These are phyloP conservation scores for Macrophomina phaseolina DNA, from an alignment of 2,329 filamentous ascomycete species.

Conservation along the genomic window DNA sequence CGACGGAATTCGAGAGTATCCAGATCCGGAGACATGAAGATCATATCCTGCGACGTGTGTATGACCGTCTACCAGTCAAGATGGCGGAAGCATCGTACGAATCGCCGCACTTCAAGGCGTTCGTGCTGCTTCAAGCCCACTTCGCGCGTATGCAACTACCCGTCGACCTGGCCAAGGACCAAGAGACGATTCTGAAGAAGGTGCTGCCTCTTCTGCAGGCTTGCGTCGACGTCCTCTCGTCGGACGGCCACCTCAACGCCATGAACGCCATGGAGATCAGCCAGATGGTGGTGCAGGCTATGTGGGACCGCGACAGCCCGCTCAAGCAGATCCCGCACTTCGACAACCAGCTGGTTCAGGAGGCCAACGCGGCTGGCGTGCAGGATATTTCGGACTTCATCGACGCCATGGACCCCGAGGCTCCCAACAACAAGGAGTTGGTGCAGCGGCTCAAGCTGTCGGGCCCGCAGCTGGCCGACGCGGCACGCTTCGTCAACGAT, in stretches of 20 bases:
- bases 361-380: slow-evolving; percentile 79
- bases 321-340: slow-evolving; percentile 99
- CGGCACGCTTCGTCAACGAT: slow-evolving; percentile 93
- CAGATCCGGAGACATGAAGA: slow-evolving; percentile 95
- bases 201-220: slow-evolving; percentile 87
- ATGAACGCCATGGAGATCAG: slow-evolving; percentile 99
- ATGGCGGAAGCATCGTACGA: slow-evolving; percentile 86
- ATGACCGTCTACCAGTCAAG: slow-evolving; percentile 93
- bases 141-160: slow-evolving; percentile 97
- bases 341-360: slow-evolving; percentile 79
- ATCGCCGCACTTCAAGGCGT: slow-evolving; percentile 97
- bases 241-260: slow-evolving; percentile 93
- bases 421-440: slow-evolving; percentile 74
- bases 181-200: slow-evolving; percentile 84
- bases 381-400: slow-evolving; percentile 98
- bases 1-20: slow-evolving; percentile 93
- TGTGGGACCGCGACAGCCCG: slow-evolving; percentile 98
- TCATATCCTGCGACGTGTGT: slow-evolving; percentile 83
- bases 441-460: slow-evolving; percentile 79
- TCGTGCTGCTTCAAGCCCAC: slow-evolving; percentile 95
- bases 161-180: slow-evolving; percentile 93
- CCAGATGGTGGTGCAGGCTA: slow-evolving; percentile 97
- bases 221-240: slow-evolving; percentile 92
- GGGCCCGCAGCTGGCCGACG: slow-evolving; percentile 82
- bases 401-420: slow-evolving; percentile 96